Percentiles rank a stretch among this genome's conserved stretches.
Conservation (phyloP, 2,329 filamentous ascomycete species). For the Trichoderma sp. region DNA sequence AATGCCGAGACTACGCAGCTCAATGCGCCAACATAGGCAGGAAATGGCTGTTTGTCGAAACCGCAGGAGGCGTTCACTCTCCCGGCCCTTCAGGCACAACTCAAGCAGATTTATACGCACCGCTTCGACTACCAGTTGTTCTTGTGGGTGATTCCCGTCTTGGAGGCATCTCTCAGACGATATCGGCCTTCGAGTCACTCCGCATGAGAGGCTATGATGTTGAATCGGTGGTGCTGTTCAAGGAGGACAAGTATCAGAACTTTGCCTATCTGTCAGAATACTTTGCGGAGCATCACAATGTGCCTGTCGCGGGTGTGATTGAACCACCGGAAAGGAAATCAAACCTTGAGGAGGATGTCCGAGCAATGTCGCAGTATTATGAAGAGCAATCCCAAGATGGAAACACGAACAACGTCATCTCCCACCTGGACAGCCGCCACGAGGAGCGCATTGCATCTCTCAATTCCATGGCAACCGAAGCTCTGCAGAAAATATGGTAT, state of each 20-base stretch:
- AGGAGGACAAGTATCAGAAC: slow-evolving; percentile 65
- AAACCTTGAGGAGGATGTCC: slow-evolving; percentile 46
- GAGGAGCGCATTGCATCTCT: slow-evolving; percentile 55
- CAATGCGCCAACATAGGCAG: slow-evolving; percentile 41
- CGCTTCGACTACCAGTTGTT: slow-evolving; percentile 69
- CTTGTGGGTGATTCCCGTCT: slow-evolving; percentile 73
- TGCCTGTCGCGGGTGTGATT: slow-evolving; percentile 57
- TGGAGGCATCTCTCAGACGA: slow-evolving; percentile 77
- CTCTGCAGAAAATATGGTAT: slow-evolving; percentile 72
- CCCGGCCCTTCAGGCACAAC: slow-evolving; percentile 72
- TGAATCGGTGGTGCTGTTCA: slow-evolving; percentile 66
- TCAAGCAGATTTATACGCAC: slow-evolving; percentile 75
- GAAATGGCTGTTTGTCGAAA: slow-evolving; percentile 72
- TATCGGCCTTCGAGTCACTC: slow-evolving; percentile 77
- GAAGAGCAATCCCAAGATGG: slow-evolving; percentile 40
- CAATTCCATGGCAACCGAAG: slow-evolving; percentile 59
- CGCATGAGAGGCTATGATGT: slow-evolving; percentile 77
- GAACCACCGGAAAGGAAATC: slow-evolving; percentile 54
- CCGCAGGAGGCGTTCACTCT: slow-evolving; percentile 78
- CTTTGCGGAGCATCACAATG: slow-evolving; percentile 58
- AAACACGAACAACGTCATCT: slow-evolving; percentile 46
- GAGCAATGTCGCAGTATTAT: slow-evolving; percentile 66
- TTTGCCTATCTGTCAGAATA: slow-evolving; percentile 65
- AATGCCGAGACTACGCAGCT: slow-evolving; percentile 39
- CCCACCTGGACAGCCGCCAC: slow-evolving; percentile 54